Base-by-base conservation (phyloP, 139 green algal species). In the Chlamydomonas schloesseri region DNA sequence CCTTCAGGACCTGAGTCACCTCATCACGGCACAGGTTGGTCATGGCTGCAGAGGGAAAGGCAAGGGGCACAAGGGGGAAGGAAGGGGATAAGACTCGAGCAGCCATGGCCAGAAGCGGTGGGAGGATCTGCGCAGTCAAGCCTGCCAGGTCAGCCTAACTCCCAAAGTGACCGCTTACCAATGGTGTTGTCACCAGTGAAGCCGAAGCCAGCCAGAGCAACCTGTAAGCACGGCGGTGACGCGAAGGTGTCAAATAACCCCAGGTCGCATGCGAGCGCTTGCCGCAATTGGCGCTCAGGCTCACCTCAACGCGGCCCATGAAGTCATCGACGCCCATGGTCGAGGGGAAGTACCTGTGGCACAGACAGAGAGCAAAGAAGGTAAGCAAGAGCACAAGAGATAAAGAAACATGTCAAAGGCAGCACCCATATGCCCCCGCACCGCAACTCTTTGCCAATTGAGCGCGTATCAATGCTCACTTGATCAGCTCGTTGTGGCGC, bases 21-120 rank as follows among this genome's bases (percentile, higher is more conserved):
- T 98, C 96, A 82, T 98, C 96, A 86, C 96, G 94, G 94, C 96
- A 98, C 81, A 98, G 89, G 93, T 97, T 97, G 81, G 93, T 93
- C 81, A 96, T 92, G 73, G 94, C 94, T 95, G 88, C 76, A 36
- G 33, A 20, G 37, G 6, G 47, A 50, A 64, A 3, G 26, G 75
- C 8, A 60, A 64, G 37, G 15, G 31, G 57, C 46, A 60, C 23
- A 5, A 29, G 29, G 33, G 46, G n/a, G 1, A 50, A 31, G 33
- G 29, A 9, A 17, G 31, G 29, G 50, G 18, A 33, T 33, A 33
- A 69, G 10, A 69, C 42, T 50, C 62, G 62, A 31, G 62, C 28
- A 50, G 42, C 42, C 42, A 50, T 50, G 42, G 42, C 42, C 42
- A 50, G 42, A 8, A 50, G 42, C 42, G 5, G 42, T 50, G 42